A percentile compares a stretch with the other conserved stretches of the same genome.
Evolutionary conservation across 2,329 filamentous ascomycete species (phyloP).

Genomic region (Trichoderma sp.): DNA sequence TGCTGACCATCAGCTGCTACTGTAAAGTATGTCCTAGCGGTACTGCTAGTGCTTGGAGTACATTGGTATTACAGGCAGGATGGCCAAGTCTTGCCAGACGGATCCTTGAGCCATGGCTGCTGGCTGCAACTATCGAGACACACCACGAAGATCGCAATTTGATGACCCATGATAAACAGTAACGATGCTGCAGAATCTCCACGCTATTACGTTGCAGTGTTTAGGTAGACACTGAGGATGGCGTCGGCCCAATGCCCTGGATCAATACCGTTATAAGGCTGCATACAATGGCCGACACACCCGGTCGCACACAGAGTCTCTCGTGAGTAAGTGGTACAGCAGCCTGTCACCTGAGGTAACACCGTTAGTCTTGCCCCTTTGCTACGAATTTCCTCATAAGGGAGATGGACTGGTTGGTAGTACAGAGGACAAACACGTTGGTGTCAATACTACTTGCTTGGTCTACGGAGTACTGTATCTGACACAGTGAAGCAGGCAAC

Average conservation of each 20-base stretch:
- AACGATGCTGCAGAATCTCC: neutral
- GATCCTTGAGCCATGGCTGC: neutral
- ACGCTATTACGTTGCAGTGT: neutral
- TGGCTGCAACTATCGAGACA: neutral
- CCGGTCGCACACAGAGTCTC: neutral
- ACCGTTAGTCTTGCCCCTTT: neutral
- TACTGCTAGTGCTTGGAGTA: no score
- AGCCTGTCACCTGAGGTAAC: neutral
- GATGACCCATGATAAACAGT: neutral
- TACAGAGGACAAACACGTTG: neutral
- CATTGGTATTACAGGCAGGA: neutral
- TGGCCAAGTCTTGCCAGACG: no score
- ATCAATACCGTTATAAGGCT: neutral
- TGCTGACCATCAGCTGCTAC: neutral
- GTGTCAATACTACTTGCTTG: neutral
- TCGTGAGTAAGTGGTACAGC: neutral
- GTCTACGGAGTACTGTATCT: neutral
- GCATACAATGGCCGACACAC: neutral
- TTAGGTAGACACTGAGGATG: neutral
- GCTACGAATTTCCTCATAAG: neutral
- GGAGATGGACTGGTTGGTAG: neutral
- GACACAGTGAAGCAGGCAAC: neutral
- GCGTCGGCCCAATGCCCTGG: constrained; percentile 3
- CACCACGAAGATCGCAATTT: constrained; percentile 11
- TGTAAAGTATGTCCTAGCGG: no score